phyloP scores from a whole-genome alignment of 805 yeast genomes.

The Candida berthetii region DNA sequence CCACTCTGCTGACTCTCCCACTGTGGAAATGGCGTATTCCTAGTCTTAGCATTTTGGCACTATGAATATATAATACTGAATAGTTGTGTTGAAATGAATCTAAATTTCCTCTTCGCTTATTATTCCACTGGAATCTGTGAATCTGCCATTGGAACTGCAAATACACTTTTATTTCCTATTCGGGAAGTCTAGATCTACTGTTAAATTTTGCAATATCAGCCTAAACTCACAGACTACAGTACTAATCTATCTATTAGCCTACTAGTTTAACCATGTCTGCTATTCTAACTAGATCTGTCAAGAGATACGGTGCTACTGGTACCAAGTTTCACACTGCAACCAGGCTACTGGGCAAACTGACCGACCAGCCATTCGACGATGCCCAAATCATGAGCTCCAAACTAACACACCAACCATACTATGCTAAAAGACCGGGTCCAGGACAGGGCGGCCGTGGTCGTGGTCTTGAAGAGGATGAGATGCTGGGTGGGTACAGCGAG shows the following conservation, averaged over 20 bases:
- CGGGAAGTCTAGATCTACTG: neutral
- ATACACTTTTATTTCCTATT: neutral
- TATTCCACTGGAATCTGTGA: too few species aligned
- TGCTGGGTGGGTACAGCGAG: constrained; percentile 8
- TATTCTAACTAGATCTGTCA: neutral
- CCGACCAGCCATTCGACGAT: constrained; percentile 26
- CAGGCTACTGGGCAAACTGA: constrained; percentile 2
- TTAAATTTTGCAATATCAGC: too few species aligned
- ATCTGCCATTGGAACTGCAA: too few species aligned
- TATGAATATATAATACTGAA: too few species aligned
- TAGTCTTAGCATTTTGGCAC: neutral
- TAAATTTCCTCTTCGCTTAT: neutral
- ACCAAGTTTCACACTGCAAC: neutral
- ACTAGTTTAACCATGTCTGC: too few species aligned
- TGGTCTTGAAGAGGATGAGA: constrained; percentile 16
- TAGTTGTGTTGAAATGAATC: too few species aligned
- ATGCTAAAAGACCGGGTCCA: constrained; percentile 15
- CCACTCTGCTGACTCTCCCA: neutral
- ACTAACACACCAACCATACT: constrained; percentile 19
- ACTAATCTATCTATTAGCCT: too few species aligned
- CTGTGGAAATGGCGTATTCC: constrained; percentile 2
- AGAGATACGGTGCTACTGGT: neutral
- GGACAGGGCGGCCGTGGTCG: neutral
- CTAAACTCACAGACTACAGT: too few species aligned
- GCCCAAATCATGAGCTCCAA: constrained; percentile 23